phyloP scores from a whole-genome alignment of 83 land plant genomes.

The Picea mariana region DNA sequence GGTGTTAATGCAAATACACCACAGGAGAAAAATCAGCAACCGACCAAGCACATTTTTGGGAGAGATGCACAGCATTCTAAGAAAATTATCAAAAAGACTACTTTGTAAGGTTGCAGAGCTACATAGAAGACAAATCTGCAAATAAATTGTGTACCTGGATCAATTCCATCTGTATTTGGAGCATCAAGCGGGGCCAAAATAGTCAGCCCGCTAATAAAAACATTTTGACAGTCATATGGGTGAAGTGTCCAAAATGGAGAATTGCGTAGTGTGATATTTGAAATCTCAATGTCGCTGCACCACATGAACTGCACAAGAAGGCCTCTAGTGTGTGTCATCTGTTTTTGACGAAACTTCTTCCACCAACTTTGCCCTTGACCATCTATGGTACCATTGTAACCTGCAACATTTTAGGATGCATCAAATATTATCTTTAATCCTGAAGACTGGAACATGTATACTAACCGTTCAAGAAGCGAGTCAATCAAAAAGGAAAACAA shows the following conservation, averaged over 20 bases:
- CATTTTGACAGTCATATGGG: slow-evolving; percentile 90
- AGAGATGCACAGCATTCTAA: background rate
- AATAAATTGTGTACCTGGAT: slow-evolving; percentile 66
- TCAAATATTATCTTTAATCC: background rate
- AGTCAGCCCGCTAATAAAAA: slow-evolving; percentile 65
- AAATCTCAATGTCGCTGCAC: slow-evolving; percentile 68
- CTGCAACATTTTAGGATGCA: slow-evolving; percentile 31
- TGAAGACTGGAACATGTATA: background rate
- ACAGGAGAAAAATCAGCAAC: background rate
- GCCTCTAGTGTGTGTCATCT: slow-evolving; percentile 77
- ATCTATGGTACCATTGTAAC: slow-evolving; percentile 93
- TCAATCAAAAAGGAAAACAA: background rate
- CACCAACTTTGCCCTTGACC: slow-evolving; percentile 90
- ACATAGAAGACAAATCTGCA: background rate
- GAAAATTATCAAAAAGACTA: background rate
- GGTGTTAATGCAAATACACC: background rate
- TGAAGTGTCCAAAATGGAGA: slow-evolving; percentile 97
- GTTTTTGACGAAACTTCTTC: slow-evolving; percentile 62
- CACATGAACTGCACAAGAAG: slow-evolving; percentile 89
- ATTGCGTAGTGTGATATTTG: slow-evolving; percentile 76
- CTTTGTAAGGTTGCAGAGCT: background rate
- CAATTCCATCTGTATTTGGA: slow-evolving; percentile 96
- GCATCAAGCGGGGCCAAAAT: slow-evolving; percentile 82
- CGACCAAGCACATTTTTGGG: background rate
- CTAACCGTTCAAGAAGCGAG: background rate